Evolutionary conservation across 1,284 basidiomycete species (phyloP).

Genomic region (Ustilago esculenta): DNA sequence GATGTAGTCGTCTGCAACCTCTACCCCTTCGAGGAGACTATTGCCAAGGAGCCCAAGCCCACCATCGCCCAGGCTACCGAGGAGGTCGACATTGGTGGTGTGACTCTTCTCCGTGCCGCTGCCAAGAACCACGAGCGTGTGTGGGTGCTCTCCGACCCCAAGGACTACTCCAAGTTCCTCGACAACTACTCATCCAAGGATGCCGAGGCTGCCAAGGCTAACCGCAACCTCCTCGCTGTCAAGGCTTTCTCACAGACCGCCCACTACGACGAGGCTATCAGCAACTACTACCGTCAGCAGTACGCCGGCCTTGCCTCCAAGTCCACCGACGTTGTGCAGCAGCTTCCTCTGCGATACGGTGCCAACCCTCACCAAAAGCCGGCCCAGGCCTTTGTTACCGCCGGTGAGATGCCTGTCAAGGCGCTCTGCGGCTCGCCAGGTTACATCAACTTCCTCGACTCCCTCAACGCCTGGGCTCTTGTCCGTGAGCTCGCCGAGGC

Average conservation of each 20-base stretch:
- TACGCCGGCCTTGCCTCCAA: conserved; percentile 79
- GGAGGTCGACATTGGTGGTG: conserved; percentile 98
- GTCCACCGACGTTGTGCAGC: conserved; percentile 65
- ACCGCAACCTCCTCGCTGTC: conserved; percentile 85
- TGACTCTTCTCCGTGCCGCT: conserved; percentile 95
- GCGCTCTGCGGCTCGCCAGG: conserved; percentile 93
- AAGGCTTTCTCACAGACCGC: conserved; percentile 99
- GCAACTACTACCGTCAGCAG: conserved; percentile 94
- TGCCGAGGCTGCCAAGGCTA: conserved; percentile 71
- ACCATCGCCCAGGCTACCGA: conserved; percentile 92
- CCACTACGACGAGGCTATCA: conserved; percentile 92
- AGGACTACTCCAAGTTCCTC: conserved; percentile 89
- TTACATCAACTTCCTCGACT: conserved; percentile 99
- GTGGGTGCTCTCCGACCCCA: conserved; percentile 85
- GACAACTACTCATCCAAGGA: conserved; percentile 73
- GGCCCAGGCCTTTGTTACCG: conserved; percentile 92
- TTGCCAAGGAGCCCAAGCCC: conserved; percentile 82
- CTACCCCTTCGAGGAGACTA: conserved; percentile 91
- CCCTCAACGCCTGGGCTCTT: conserved; percentile 94
- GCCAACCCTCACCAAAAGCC: conserved; percentile 99
- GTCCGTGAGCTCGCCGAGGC: conserved; percentile 92
- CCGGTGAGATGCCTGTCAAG: conserved; percentile 92
- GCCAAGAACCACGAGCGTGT: conserved; percentile 91
- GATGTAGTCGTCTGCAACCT: conserved; percentile 83
- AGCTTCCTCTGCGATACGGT: conserved; percentile 89